Conservation (phyloP, 352 stramenopile species). For the Globisporangium polare region DNA sequence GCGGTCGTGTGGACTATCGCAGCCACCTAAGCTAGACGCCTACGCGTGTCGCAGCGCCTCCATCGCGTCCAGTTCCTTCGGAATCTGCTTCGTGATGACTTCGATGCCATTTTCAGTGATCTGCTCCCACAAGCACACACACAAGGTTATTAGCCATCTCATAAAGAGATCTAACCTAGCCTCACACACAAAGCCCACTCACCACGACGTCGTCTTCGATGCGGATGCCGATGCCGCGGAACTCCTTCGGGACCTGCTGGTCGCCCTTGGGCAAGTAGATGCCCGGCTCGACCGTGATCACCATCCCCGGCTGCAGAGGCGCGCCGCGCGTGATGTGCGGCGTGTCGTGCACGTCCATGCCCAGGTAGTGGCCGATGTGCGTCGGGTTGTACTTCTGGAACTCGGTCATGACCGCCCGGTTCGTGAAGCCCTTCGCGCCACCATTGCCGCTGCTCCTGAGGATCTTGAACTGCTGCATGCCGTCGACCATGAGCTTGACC, state of each 20-base stretch:
- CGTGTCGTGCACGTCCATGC: conserved; percentile 84
- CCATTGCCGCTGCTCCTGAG: conserved; percentile 26
- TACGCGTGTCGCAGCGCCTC: conserved; percentile 39
- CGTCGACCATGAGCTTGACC: conserved; percentile 63
- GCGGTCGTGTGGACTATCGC: too few species aligned
- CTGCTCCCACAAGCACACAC: conserved; percentile 21
- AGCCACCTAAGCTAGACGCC: background rate
- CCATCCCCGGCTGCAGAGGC: conserved; percentile 66
- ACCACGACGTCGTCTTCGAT: conserved; percentile 87
- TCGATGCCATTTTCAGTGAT: conserved; percentile 76
- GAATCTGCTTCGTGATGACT: conserved; percentile 58
- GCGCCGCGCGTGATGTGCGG: conserved; percentile 57
- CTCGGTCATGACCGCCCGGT: conserved; percentile 37
- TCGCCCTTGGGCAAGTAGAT: conserved; percentile 83
- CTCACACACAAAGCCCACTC: conserved; percentile 13
- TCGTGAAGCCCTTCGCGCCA: conserved; percentile 10
- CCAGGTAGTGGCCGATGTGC: conserved; percentile 82
- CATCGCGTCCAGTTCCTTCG: conserved; percentile 71
- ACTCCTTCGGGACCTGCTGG: conserved; percentile 54
- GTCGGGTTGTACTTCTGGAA: conserved; percentile 85
- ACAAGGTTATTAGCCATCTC: background rate
- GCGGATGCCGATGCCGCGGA: conserved; percentile 79
- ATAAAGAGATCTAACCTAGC: background rate
- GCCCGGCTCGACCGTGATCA: conserved; percentile 79
- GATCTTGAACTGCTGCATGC: conserved; percentile 61